These are phyloP conservation scores for Candida maesae DNA, from an alignment of 805 yeast genomes.

Conservation along the genomic window DNA sequence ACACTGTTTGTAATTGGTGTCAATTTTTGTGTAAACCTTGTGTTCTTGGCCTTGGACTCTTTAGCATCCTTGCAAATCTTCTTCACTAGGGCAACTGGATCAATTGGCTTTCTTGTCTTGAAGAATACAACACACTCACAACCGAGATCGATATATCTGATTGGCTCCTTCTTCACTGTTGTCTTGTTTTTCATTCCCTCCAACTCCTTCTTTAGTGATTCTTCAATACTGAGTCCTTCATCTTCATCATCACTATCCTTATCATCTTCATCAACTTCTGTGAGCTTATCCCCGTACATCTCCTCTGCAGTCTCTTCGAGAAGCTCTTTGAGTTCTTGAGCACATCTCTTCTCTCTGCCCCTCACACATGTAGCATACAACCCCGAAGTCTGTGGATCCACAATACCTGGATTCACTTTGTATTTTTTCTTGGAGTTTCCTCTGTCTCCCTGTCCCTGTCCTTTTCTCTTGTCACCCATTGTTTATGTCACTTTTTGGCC, in stretches of 20 bases:
- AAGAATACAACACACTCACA: conserved; percentile 85
- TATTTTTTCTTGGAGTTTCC: conserved; percentile 28
- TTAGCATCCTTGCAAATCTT: conserved; percentile 58
- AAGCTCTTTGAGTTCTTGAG: conserved; percentile 63
- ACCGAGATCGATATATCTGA: conserved; percentile 59
- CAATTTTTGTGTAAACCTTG: conserved; percentile 71
- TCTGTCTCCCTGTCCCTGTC: conserved; percentile 1
- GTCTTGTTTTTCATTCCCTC: conserved; percentile 40
- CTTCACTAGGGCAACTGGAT: conserved; percentile 69
- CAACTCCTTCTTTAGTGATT: conserved; percentile 68
- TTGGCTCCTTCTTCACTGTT: conserved; percentile 41
- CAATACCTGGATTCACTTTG: conserved; percentile 43
- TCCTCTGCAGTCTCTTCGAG: conserved; percentile 52
- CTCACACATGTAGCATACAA: conserved; percentile 86
- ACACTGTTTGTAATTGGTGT: conserved; percentile 78
- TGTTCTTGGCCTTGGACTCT: conserved; percentile 50
- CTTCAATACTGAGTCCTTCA: conserved; percentile 63
- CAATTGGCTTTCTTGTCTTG: conserved; percentile 73
- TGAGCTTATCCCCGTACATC: conserved; percentile 36
- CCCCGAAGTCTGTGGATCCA: conserved; percentile 86
- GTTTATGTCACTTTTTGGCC: background rate
- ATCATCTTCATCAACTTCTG: conserved; percentile 27
- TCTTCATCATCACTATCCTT: conserved; percentile 26
- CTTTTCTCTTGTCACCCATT: conserved; percentile 23
- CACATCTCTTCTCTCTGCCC: conserved; percentile 71